Percentiles rank a stretch among this genome's conserved stretches.
Evolutionary conservation across 1,284 basidiomycete genomes (phyloP).

Genomic region (Somion occarium): DNA sequence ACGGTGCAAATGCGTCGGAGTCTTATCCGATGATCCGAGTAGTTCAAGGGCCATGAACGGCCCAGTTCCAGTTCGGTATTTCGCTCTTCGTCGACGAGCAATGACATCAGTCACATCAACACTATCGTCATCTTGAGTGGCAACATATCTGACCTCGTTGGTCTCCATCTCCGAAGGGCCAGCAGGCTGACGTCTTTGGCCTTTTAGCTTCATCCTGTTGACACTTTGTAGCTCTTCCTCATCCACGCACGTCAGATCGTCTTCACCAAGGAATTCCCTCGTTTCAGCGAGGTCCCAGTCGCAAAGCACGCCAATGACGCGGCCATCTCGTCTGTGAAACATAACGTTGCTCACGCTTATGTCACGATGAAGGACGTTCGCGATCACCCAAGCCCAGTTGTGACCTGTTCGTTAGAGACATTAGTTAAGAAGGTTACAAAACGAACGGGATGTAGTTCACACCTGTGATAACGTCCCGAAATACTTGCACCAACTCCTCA

Average conservation of each 20-base stretch:
- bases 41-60: slow-evolving; percentile 7
- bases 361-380: slow-evolving; percentile 20
- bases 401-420: slow-evolving; percentile 5
- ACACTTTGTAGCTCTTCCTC: neutral
- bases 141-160: neutral
- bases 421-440: neutral
- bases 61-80: slow-evolving; percentile 1
- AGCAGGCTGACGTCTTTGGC: neutral
- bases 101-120: neutral
- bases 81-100: neutral
- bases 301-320: slow-evolving; percentile 20
- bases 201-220: neutral
- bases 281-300: slow-evolving; percentile 21
- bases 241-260: neutral
- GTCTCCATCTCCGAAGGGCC: neutral
- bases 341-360: slow-evolving; percentile 26
- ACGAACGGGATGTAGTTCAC: neutral
- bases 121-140: neutral
- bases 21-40: neutral
- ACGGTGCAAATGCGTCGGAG: neutral
- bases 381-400: slow-evolving; percentile 6
- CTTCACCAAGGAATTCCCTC: neutral
- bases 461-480: slow-evolving; percentile 3
- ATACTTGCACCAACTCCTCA: neutral
- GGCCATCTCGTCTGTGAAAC: slow-evolving; percentile 9